A percentile compares a stretch with the other conserved stretches of the same genome.
These are phyloP conservation scores for Dothideomycetes sp. DNA, from an alignment of 2,329 filamentous ascomycete species.

Conservation along the genomic window DNA sequence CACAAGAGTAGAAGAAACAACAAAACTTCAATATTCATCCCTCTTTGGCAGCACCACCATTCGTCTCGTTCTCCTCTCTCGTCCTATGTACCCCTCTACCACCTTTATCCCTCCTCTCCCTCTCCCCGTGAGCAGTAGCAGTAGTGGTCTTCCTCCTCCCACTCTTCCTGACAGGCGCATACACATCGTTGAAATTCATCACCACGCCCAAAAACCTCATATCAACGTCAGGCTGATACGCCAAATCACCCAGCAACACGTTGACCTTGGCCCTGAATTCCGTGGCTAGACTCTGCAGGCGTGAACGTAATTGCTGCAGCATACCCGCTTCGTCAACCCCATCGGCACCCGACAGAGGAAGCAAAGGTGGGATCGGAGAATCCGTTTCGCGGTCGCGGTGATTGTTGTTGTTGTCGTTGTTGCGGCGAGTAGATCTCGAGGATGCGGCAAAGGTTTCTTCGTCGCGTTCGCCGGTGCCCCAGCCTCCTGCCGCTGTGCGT, in stretches of 20 bases:
- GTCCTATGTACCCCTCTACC: conserved; percentile 3
- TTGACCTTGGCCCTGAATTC: conserved; percentile 73
- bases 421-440: not conserved
- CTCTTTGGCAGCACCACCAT: conserved; percentile 1
- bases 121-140: conserved; percentile 1
- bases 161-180: conserved; percentile 61
- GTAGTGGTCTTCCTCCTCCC: conserved; percentile 10
- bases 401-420: conserved; percentile 12
- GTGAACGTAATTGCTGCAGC: conserved; percentile 64
- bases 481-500: conserved; percentile 54
- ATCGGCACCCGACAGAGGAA: conserved; percentile 29
- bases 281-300: conserved; percentile 60
- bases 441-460: conserved; percentile 27
- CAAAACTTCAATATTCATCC: too few species aligned
- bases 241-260: conserved; percentile 76
- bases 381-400: conserved; percentile 24
- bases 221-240: conserved; percentile 88
- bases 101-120: conserved; percentile 1
- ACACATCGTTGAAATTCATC: conserved; percentile 99
- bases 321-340: conserved; percentile 49
- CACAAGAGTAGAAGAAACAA: too few species aligned
- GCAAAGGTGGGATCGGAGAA: conserved; percentile 34
- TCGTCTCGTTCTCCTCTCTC: conserved; percentile 15
- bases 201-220: conserved; percentile 92
- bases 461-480: conserved; percentile 52